Percentiles rank a stretch among this genome's conserved stretches.
These are phyloP conservation scores for Xylaria sp. DNA, from an alignment of 2,329 filamentous ascomycete species.

Conservation along the genomic window DNA sequence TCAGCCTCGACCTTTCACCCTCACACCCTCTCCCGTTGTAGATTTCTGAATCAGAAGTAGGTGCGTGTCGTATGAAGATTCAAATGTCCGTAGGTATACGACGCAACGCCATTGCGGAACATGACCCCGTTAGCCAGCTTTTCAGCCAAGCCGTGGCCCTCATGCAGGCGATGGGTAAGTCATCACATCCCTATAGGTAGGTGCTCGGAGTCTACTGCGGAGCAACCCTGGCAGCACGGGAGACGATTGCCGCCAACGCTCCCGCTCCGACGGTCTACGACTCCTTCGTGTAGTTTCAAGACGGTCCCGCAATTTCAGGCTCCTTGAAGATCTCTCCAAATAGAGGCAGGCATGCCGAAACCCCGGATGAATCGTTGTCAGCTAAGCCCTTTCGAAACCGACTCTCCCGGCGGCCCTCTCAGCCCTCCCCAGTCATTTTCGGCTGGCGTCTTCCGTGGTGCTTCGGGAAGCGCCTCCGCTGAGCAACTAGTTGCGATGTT, in stretches of 20 bases:
- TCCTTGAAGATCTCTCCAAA: not conserved
- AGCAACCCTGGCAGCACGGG: constrained; percentile 24
- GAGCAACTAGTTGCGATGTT: constrained; percentile 1
- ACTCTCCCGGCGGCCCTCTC: constrained; percentile 2
- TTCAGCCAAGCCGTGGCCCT: not conserved
- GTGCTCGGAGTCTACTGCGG: constrained; percentile 11
- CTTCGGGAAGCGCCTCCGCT: constrained; percentile 26
- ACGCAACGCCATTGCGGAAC: not conserved
- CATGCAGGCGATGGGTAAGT: constrained; percentile 10
- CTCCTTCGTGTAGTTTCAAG: not conserved
- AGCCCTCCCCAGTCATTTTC: constrained; percentile 18
- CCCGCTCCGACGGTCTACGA: constrained; percentile 4
- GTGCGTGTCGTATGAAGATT: not conserved
- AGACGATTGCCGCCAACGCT: constrained; percentile 7
- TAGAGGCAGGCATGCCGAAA: not conserved
- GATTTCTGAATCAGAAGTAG: too few relatives aligned
- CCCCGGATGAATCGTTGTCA: not conserved
- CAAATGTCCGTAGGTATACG: not conserved
- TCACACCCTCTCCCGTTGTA: not conserved
- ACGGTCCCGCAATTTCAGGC: not conserved
- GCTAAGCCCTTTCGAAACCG: constrained; percentile 4
- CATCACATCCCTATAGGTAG: not conserved
- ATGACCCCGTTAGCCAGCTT: constrained; percentile 13
- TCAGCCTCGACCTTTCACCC: constrained; percentile 13
- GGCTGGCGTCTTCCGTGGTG: constrained; percentile 24